Conservation (phyloP, 345 rosid genomes). For the Cardamine occulta region DNA sequence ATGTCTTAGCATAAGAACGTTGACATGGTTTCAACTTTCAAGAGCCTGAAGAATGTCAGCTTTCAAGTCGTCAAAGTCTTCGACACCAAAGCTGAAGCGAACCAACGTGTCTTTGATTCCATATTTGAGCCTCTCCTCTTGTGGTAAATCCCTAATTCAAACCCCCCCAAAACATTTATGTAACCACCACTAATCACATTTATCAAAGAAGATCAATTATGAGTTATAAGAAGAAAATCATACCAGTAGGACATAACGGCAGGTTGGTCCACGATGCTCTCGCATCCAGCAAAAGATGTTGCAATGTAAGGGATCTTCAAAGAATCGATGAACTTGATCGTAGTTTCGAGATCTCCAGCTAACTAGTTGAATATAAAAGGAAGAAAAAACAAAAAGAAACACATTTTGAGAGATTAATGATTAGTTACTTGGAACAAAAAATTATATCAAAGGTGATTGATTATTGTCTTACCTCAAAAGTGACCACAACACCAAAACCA, state of each 20-base stretch:
- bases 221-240: neutral
- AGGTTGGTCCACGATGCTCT: conserved; percentile 92
- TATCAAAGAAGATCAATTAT: neutral
- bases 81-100: conserved; percentile 87
- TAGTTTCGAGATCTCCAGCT: conserved; percentile 64
- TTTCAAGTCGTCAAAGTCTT: conserved; percentile 81
- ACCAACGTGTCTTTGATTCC: conserved; percentile 84
- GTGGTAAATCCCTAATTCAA: conserved; percentile 64
- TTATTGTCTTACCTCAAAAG: conserved; percentile 65
- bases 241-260: conserved; percentile 78
- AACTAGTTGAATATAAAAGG: neutral
- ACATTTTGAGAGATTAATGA: neutral
- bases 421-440: neutral
- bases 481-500: conserved; percentile 90
- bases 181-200: neutral
- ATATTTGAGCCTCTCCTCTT: conserved; percentile 60
- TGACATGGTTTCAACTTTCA: conserved; percentile 33
- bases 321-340: conserved; percentile 72
- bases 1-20: too few species aligned
- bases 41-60: conserved; percentile 82
- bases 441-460: conserved; percentile 57
- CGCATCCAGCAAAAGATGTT: conserved; percentile 93
- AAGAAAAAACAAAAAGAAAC: neutral
- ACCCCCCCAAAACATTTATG: neutral
- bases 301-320: conserved; percentile 91